phyloP scores from a whole-genome alignment of 345 rosid genomes.

The Hibiscus tridactylites region DNA sequence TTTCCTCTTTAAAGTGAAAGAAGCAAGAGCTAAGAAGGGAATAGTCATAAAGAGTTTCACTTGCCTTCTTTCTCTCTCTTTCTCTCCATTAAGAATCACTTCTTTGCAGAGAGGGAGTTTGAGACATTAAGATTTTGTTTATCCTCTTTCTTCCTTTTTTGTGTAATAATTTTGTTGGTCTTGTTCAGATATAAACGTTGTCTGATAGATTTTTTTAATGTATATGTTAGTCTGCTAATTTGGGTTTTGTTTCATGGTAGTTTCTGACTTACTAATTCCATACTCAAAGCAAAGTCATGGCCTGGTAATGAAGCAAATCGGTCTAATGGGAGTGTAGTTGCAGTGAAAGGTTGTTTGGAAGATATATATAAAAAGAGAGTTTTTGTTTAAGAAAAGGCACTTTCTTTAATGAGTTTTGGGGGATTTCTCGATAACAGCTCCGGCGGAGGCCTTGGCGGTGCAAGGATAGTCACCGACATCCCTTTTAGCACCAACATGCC shows the following conservation, averaged over 20 bases:
- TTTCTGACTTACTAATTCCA: neutral
- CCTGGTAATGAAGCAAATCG: neutral
- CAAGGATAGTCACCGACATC: slow-evolving; percentile 34
- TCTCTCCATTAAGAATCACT: slow-evolving; percentile 16
- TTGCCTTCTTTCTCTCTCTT: slow-evolving; percentile 38
- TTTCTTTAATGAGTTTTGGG: slow-evolving; percentile 62
- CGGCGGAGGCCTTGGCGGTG: slow-evolving; percentile 31
- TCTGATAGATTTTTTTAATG: neutral
- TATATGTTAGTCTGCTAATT: neutral
- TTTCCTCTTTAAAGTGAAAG: neutral
- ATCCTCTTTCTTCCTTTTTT: too few species aligned
- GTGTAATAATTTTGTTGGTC: neutral
- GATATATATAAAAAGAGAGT: neutral
- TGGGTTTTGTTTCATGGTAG: neutral
- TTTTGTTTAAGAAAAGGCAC: neutral
- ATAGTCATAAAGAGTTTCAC: slow-evolving; percentile 27
- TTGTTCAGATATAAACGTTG: neutral
- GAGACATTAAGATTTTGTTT: slow-evolving; percentile 26
- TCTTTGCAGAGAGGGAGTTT: slow-evolving; percentile 41
- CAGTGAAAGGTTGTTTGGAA: neutral
- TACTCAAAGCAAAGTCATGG: neutral
- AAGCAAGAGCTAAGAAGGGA: too few species aligned
- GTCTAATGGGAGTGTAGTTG: slow-evolving; percentile 7
- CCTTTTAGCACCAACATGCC: slow-evolving; percentile 43
- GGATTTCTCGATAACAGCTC: slow-evolving; percentile 50